These are phyloP conservation scores for Serendipita sp. DNA, from an alignment of 768 basidiomycete species.

Conservation along the genomic window DNA sequence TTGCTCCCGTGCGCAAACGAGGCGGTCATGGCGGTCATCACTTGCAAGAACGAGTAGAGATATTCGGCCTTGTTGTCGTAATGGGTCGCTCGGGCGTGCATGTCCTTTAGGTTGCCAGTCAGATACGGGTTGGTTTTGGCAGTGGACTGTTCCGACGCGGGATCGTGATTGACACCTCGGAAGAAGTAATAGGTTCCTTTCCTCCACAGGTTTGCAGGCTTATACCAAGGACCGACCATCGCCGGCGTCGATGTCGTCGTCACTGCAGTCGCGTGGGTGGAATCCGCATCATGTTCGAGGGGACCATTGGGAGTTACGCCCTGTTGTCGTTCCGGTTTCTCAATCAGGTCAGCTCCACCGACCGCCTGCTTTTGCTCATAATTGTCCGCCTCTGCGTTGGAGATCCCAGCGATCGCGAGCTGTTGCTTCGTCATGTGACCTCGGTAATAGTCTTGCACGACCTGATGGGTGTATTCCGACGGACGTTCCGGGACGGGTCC, in stretches of 20 bases:
- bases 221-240: slow-evolving; percentile 21
- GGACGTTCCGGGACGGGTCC: slow-evolving; percentile 21
- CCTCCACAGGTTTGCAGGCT: slow-evolving; percentile 23
- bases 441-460: slow-evolving; percentile 22
- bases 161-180: not conserved
- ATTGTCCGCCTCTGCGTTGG: not conserved
- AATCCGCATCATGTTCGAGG: not conserved
- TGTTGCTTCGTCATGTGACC: slow-evolving; percentile 6
- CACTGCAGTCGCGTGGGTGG: not conserved
- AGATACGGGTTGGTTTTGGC: not conserved
- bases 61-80: slow-evolving; percentile 29
- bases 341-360: not conserved
- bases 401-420: not conserved
- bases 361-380: too few relatives aligned
- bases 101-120: slow-evolving; percentile 15
- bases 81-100: slow-evolving; percentile 21
- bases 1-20: slow-evolving; percentile 31
- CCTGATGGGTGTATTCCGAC: slow-evolving; percentile 7
- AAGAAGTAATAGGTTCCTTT: slow-evolving; percentile 10
- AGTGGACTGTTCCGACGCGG: not conserved
- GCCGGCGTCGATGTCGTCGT: slow-evolving; percentile 7
- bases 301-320: not conserved
- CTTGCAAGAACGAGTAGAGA: slow-evolving; percentile 27
- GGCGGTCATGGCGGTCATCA: slow-evolving; percentile 26
- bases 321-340: too few relatives aligned